A percentile compares a stretch with the other conserved stretches of the same genome.
Evolutionary conservation across 768 basidiomycete genomes (phyloP).

Genomic region (Cystobasidium tubakii): DNA sequence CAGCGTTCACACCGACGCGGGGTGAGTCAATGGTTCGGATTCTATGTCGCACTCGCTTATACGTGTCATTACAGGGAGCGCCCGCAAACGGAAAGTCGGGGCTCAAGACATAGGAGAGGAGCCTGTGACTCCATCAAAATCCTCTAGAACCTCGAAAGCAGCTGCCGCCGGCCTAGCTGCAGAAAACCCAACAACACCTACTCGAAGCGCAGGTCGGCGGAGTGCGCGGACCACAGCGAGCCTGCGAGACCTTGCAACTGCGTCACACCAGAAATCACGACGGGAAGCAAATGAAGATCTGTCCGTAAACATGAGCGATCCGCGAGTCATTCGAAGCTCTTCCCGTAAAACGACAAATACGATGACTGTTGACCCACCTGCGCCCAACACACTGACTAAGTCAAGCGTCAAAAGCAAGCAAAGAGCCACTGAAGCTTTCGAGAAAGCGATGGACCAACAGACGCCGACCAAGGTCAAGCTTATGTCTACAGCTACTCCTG

Average conservation of each 20-base stretch:
- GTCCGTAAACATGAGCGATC: neutral
- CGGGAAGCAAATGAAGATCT: neutral
- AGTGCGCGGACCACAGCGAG: neutral
- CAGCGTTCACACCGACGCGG: conserved; percentile 5
- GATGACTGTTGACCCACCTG: too few species aligned
- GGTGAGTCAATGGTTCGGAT: neutral
- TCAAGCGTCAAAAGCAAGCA: neutral
- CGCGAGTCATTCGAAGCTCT: neutral
- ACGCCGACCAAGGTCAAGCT: neutral
- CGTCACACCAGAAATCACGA: neutral
- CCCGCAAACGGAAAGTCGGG: neutral
- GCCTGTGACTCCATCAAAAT: neutral
- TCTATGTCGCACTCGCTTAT: neutral
- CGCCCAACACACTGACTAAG: neutral
- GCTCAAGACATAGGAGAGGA: neutral
- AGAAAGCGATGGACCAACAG: neutral
- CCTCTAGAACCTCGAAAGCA: neutral
- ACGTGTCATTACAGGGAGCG: neutral
- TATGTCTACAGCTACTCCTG: neutral
- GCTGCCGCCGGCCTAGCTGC: neutral
- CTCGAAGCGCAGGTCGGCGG: neutral
- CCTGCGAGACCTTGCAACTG: neutral
- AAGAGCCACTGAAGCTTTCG: neutral
- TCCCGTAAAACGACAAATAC: neutral
- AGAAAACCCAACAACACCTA: neutral